These are phyloP conservation scores for Solanum okadae DNA, from an alignment of 257 asterid genomes.

Conservation along the genomic window DNA sequence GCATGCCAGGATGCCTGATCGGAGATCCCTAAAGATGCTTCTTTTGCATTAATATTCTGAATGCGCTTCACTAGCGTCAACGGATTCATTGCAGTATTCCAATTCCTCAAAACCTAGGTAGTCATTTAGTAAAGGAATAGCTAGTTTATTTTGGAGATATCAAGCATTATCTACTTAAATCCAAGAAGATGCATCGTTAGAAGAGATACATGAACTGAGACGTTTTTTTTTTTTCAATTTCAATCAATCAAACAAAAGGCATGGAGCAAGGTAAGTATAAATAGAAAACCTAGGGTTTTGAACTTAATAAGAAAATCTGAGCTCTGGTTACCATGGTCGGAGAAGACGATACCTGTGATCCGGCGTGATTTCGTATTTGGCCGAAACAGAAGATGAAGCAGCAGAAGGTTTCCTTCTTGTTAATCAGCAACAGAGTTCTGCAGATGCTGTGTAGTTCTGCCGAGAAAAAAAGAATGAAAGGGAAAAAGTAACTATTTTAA, in stretches of 20 bases:
- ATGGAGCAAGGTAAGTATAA: not conserved
- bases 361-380: not conserved
- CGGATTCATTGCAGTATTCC: conserved; percentile 55
- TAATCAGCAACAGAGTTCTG: not conserved
- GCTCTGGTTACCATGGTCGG: not conserved
- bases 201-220: not conserved
- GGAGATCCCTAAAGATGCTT: conserved; percentile 75
- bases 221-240: not conserved
- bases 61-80: conserved; percentile 85
- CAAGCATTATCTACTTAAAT: not conserved
- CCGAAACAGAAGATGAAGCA: not conserved
- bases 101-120: not conserved
- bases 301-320: not conserved
- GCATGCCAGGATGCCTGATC: conserved; percentile 96
- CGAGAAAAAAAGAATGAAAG: not conserved
- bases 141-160: not conserved
- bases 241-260: not conserved
- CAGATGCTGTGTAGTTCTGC: not conserved
- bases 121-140: not conserved
- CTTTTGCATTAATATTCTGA: conserved; percentile 69
- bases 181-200: not conserved
- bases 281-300: not conserved
- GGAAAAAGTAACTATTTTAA: not conserved
- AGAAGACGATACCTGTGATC: not conserved
- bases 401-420: not conserved